Evolutionary conservation across 2,329 filamentous ascomycete genomes (phyloP), one percentile per base, ranked within the genome.

Genomic region (Microsporum audouinii): DNA sequence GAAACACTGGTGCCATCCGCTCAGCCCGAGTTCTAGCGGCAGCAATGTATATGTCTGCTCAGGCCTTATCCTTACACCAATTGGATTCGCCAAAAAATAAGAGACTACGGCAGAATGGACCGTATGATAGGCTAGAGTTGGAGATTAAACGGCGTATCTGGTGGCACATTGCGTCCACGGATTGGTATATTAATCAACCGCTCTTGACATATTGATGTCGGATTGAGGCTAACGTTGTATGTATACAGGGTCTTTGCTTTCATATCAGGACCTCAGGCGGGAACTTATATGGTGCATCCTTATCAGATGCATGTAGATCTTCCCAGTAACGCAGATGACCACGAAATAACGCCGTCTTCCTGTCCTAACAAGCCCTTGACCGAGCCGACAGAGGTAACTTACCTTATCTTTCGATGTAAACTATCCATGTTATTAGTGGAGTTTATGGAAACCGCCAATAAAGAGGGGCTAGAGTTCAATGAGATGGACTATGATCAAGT

Each of bases 301-400:
- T 61, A 69, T 2, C 75, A 78, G 7, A 76, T 78, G 72, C 67
- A 69, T 5, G 73, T 78, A 33, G 69, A 72, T 1, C 64, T 68
- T 33, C 77, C 76, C 1, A 67, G 72, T 1, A 79, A 80, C 58
- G 66, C 78, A 10, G 71, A 76, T 29, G 56, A 62, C 53, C 31
- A 31, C n/a, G 51, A 63, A 62, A 29, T 57, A 29, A 36, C 58
- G n/a, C 27, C 67, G 62, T 33, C 62, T 5, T 57, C 63, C 6
- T 64, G 66, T 2, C 65, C 68, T 4, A 64, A 68, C 3, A 62
- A 65, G 17, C 71, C 76, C 0, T 58, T 71, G 0, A 68, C 69
- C 2, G 68, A 72, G 12, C 75, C 76, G 6, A 79, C 77, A 0
- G 66, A 68, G 10, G 78, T 78, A 74, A 75, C 76, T 5, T 80